Evolutionary conservation across 2,329 filamentous ascomycete genomes (phyloP), one percentile per base, ranked within the genome.

Genomic region (Elsinoe ampelina): DNA sequence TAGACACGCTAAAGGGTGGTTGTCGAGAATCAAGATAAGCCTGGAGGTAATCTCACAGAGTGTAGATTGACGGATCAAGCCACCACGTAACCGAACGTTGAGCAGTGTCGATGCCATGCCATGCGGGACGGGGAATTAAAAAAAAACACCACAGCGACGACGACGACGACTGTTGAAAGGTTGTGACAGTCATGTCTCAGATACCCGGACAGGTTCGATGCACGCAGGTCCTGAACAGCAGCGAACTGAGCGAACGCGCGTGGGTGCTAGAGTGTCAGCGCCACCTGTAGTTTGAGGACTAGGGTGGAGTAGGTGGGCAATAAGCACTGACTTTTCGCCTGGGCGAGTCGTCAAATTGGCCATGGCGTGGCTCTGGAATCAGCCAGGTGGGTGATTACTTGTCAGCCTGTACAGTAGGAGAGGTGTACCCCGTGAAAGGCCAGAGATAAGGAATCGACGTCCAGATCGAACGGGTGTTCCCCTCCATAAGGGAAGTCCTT

Each of bases 211-310:
- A 30, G 26, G 26, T 30, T 30, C 4, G 26, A 30, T 30, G 41
- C 20, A 26, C n/a, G 41, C n/a, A 19, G 19, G 19, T 45, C 19
- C 20, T 45, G 41, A 45, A 22, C 19, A 45, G 41, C 41, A 45
- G 17, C 19, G 19, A 19, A 22, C 41, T 20, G 20, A 45, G 17
- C 19, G 19, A 19, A 22, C 41, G 17, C 26, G 19, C 12, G 30
- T 30, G 26, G 26, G 26, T 30, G 26, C 26, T 30, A 8, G 26
- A 26, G 41, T 26, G 41, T 13, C 20, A 45, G 41, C 19, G 41
- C 41, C 41, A 45, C 41, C 19, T 45, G 41, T 45, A 45, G 41
- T 45, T 26, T 45, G 41, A 26, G 41, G 41, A 45, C 41, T 45
- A 45, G 41, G 41, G 41, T 45, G 19, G 20, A n/a, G n/a, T n/a